Percentiles rank a stretch among this genome's conserved stretches.
Evolutionary conservation across 768 basidiomycete genomes (phyloP).

Genomic region (Calocybe cyanea): DNA sequence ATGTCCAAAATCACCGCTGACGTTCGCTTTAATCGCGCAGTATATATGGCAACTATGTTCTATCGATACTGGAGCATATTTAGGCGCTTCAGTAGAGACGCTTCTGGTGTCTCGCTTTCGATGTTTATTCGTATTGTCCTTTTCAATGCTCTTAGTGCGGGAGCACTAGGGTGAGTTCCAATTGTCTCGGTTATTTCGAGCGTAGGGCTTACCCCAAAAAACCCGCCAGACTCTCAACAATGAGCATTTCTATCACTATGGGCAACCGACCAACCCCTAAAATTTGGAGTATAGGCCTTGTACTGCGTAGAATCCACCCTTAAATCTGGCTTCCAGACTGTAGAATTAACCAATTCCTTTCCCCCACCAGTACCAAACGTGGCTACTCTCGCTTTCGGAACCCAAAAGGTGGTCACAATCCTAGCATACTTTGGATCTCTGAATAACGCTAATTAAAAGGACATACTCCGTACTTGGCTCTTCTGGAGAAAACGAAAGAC

Average conservation of each 20-base stretch:
- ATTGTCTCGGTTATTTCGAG: neutral
- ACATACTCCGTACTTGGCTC: neutral
- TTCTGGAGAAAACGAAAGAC: constrained; percentile 2
- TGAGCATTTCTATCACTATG: neutral
- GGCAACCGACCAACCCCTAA: neutral
- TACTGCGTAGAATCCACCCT: neutral
- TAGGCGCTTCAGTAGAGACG: neutral
- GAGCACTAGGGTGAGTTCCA: constrained; percentile 1
- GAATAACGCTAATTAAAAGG: neutral
- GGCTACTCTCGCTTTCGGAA: constrained; percentile 1
- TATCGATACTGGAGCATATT: constrained; percentile 3
- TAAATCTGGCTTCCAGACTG: neutral
- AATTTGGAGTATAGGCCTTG: neutral
- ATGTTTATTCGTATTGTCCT: neutral
- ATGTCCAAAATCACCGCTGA: too few relatives aligned
- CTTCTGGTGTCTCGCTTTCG: neutral
- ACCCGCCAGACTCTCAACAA: neutral
- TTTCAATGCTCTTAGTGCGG: neutral
- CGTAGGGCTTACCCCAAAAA: neutral
- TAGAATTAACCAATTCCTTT: too few relatives aligned
- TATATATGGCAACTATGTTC: constrained; percentile 1
- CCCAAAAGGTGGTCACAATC: neutral
- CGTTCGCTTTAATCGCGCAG: too few relatives aligned
- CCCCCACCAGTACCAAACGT: neutral
- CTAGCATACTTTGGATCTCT: neutral